Evolutionary conservation across 169 alveolate species (phyloP), one percentile per base, ranked within the genome.

Genomic region (Eimeria praecox): DNA sequence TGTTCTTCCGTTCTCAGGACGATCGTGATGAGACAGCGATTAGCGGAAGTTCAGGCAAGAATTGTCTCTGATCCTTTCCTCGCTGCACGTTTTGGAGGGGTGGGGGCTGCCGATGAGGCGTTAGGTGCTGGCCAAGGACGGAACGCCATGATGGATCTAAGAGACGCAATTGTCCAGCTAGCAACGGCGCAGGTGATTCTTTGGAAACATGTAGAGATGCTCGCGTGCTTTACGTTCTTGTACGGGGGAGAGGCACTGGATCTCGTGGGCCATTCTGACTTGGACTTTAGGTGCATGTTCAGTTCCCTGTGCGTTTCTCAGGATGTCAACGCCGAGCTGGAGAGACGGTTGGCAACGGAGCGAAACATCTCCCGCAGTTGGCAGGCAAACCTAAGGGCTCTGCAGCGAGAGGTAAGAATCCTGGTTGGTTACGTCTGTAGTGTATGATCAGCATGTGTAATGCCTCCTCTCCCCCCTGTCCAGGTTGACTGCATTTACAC

Each of bases 251-350:
- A 10, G 1, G 12, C 16, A 4, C 33, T 38, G 20, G 52, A 1
- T 10, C 8, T 69, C 27, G 14, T 9, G 42, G 77, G 77, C 30
- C 40, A 9, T 30, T 64, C 30, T 3, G 42, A 5, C 77, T 69
- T 33, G 24, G 12, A 18, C 33, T 73, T 73, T 49, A 38, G 20
- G 20, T 38, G 33, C 12, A 18, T 38, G n/a, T 18, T 38, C 18
- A n/a, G 33, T 14, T 12, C 12, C 78, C 2, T 73, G 33, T 40
- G 83, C 83, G 46, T 6, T 4, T 8, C 27, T 27, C 94, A 95
- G 97, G 97, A 96, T 85, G 96, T 97, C 78, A 97, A 97, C 88
- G 95, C 94, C 80, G 97, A 97, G 73, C 95, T 97, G 73, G 98
- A 97, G 83, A 94, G 98, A 90, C 95, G 98, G 49, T 78, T 97